phyloP scores from a whole-genome alignment of 2,329 filamentous ascomycete species.

The Pseudogymnoascus sp. region DNA sequence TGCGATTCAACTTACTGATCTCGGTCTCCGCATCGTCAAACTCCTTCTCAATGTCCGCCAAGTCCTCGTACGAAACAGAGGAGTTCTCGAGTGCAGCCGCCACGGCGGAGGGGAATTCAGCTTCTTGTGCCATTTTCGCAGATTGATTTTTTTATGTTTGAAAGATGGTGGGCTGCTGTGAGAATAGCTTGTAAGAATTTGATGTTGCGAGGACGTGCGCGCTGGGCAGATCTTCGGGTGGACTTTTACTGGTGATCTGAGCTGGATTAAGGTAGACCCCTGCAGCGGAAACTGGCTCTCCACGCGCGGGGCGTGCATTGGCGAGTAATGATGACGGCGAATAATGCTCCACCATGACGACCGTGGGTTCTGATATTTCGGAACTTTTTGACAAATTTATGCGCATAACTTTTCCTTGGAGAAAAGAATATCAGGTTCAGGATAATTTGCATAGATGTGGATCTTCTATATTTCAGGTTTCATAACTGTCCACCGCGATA shows the following conservation, averaged over 20 bases:
- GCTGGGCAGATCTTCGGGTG: neutral
- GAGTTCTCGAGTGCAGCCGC: conserved; percentile 31
- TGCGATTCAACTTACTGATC: conserved; percentile 53
- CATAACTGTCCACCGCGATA: neutral
- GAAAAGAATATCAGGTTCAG: neutral
- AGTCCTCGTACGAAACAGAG: conserved; percentile 61
- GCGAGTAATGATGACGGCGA: conserved; percentile 5
- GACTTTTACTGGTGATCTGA: conserved; percentile 1
- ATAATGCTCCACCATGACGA: conserved; percentile 2
- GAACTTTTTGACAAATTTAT: neutral
- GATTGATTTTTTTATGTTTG: neutral
- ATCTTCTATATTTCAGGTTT: neutral
- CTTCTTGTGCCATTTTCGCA: conserved; percentile 4
- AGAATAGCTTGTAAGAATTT: conserved; percentile 5
- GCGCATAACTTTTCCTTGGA: neutral
- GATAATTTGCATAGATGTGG: neutral
- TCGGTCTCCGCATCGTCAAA: conserved; percentile 78
- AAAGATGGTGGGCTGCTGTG: conserved; percentile 6
- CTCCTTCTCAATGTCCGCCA: conserved; percentile 71
- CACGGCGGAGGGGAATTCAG: neutral
- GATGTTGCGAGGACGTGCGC: conserved; percentile 6
- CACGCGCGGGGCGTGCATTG: conserved; percentile 1
- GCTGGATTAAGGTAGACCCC: conserved; percentile 7
- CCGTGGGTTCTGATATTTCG: neutral
- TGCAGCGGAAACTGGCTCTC: neutral